Evolutionary conservation across 2,329 filamentous ascomycete species (phyloP), one percentile per base, ranked within the genome.

Genomic region (Diaporthe destruens): DNA sequence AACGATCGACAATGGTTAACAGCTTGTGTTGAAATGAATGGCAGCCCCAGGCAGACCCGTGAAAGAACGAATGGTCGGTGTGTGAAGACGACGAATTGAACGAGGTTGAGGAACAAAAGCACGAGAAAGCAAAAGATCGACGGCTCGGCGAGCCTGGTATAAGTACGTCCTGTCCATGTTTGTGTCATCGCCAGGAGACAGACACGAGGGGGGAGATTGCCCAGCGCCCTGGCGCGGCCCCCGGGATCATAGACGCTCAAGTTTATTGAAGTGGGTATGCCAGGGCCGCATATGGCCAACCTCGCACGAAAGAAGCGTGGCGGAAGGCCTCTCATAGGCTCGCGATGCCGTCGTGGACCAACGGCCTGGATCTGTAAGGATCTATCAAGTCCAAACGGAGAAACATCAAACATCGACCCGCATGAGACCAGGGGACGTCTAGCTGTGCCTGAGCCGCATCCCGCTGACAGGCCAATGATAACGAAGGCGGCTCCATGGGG

Each of bases 11-110:
- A 36, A 42, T 54, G 34, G 54, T 39, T 69, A 72, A 72, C 32
- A 55, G 55, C 54, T 56, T 20, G 56, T 74, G 57, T 69, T 69
- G 72, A 74, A 74, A 74, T 47, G 72, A 74, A 72, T 74, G 72
- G 72, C 51, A 74, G 72, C 72, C 72, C 72, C 72, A 74, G 72
- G 72, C 72, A 72, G 57, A 72, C 72, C 72, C 36, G 59, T 65
- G 39, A 68, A 68, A 36, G 70, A 74, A 74, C 72, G 72, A 74
- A 74, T 74, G 57, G 57, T 72, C 72, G 65, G 59, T 36, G 36
- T 39, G 32, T 16, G 51, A 68, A 69, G 72, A 69, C 53, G 51
- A 69, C 20, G 42, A 59, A 49, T 39, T 49, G 49, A 49, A 72
- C 32, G 51, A 56, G 63, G 71, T 42, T 74, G 32, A 51, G 61